Conservation (phyloP, 371 early-diverging fungal species). For the Mucor sp. region DNA sequence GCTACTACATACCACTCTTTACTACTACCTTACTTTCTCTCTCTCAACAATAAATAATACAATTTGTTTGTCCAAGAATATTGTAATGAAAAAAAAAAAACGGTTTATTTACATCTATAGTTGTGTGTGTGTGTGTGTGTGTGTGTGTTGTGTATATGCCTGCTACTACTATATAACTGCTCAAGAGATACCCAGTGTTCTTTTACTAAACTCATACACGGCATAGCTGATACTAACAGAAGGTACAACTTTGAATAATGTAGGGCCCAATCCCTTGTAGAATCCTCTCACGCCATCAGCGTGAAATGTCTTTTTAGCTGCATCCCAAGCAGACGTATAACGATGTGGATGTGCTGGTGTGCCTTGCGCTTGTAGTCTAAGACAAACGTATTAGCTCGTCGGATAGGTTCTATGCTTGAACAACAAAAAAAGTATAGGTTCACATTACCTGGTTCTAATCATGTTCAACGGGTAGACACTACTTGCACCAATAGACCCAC, state of each 20-base stretch:
- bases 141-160: no score
- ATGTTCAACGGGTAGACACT: slow-evolving; percentile 82
- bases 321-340: slow-evolving; percentile 74
- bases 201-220: slow-evolving; percentile 65
- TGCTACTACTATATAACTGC: neutral
- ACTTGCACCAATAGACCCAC: slow-evolving; percentile 72
- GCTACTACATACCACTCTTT: neutral
- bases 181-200: slow-evolving; percentile 51
- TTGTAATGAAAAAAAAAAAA: neutral
- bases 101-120: neutral
- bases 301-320: slow-evolving; percentile 65
- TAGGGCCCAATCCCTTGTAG: slow-evolving; percentile 88
- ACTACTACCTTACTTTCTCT: neutral
- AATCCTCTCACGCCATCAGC: slow-evolving; percentile 82
- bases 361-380: slow-evolving; percentile 84
- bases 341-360: slow-evolving; percentile 75
- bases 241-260: slow-evolving; percentile 74
- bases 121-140: neutral
- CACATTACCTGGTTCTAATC: slow-evolving; percentile 73
- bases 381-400: neutral
- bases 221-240: slow-evolving; percentile 69
- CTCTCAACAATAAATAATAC: neutral
- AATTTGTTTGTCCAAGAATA: neutral
- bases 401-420: neutral
- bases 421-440: neutral